These are phyloP conservation scores for Teunomyces panamensis DNA, from an alignment of 805 yeast species.

Conservation along the genomic window DNA sequence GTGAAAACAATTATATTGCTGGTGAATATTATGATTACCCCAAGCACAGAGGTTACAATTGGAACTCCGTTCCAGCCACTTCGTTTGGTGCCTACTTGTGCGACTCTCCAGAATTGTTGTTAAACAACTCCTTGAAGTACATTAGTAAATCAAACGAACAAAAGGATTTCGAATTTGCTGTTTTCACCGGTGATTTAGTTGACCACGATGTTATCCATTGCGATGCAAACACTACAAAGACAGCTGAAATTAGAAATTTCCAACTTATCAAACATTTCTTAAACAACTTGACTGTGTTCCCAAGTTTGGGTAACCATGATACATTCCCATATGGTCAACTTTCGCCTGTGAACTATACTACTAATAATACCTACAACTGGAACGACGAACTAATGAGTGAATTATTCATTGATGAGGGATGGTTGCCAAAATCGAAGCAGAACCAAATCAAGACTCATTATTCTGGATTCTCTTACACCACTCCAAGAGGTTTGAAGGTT, in stretches of 20 bases:
- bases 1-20: slow-evolving; percentile 19
- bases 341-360: slow-evolving; percentile 43
- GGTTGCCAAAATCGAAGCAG: slow-evolving; percentile 28
- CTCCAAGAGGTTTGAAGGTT: slow-evolving; percentile 55
- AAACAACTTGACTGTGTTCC: slow-evolving; percentile 52
- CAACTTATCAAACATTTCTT: slow-evolving; percentile 53
- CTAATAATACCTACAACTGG: slow-evolving; percentile 33
- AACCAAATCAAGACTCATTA: slow-evolving; percentile 45
- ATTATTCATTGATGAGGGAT: slow-evolving; percentile 35
- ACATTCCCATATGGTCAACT: slow-evolving; percentile 70
- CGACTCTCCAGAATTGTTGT: slow-evolving; percentile 62
- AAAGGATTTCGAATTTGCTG: slow-evolving; percentile 52
- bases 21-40: slow-evolving; percentile 37
- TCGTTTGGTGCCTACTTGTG: slow-evolving; percentile 61
- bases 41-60: slow-evolving; percentile 22
- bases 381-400: slow-evolving; percentile 37
- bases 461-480: slow-evolving; percentile 58
- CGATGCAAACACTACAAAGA: slow-evolving; percentile 62
- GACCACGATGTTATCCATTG: slow-evolving; percentile 59
- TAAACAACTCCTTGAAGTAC: slow-evolving; percentile 55
- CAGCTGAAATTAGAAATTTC: slow-evolving; percentile 69
- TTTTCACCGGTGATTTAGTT: slow-evolving; percentile 73
- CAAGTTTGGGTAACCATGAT: slow-evolving; percentile 71
- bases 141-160: slow-evolving; percentile 34
- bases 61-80: slow-evolving; percentile 51